Evolutionary conservation across 2,329 filamentous ascomycete species (phyloP).

Genomic region (Stachybotrys elegans): DNA sequence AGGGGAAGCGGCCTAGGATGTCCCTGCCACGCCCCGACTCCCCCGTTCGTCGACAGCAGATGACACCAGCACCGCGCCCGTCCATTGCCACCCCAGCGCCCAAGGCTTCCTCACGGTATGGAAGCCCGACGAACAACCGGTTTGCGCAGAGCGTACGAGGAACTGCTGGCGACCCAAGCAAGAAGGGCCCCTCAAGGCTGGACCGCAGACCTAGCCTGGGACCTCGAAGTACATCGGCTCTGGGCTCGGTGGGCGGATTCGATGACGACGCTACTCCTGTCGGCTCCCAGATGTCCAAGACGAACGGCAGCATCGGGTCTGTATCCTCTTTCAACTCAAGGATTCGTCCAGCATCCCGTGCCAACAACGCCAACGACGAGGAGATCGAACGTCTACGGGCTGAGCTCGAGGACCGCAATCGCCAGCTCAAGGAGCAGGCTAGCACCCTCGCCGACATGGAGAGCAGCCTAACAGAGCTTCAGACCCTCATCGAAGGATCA

Average conservation of each 20-base stretch:
- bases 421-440: constrained; percentile 84
- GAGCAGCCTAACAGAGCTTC: constrained; percentile 72
- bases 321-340: constrained; percentile 50
- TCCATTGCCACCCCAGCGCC: constrained; percentile 49
- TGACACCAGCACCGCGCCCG: constrained; percentile 54
- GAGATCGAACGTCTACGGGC: constrained; percentile 68
- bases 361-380: constrained; percentile 55
- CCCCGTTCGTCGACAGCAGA: constrained; percentile 65
- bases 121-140: constrained; percentile 46
- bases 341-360: constrained; percentile 47
- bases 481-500: constrained; percentile 59
- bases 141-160: constrained; percentile 62
- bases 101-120: constrained; percentile 26
- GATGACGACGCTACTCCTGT: constrained; percentile 56
- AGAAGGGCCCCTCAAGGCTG: constrained; percentile 37
- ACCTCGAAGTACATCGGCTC: constrained; percentile 54
- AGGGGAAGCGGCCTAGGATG: constrained; percentile 64
- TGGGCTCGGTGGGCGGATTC: constrained; percentile 46
- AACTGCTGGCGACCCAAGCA: constrained; percentile 56
- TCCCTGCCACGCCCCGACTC: constrained; percentile 88
- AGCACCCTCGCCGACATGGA: constrained; percentile 85
- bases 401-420: constrained; percentile 78
- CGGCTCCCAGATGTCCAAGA: constrained; percentile 45
- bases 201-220: constrained; percentile 48
- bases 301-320: constrained; percentile 50